Evolutionary conservation across 768 basidiomycete species (phyloP).

Genomic region (Suillus clintonianus): DNA sequence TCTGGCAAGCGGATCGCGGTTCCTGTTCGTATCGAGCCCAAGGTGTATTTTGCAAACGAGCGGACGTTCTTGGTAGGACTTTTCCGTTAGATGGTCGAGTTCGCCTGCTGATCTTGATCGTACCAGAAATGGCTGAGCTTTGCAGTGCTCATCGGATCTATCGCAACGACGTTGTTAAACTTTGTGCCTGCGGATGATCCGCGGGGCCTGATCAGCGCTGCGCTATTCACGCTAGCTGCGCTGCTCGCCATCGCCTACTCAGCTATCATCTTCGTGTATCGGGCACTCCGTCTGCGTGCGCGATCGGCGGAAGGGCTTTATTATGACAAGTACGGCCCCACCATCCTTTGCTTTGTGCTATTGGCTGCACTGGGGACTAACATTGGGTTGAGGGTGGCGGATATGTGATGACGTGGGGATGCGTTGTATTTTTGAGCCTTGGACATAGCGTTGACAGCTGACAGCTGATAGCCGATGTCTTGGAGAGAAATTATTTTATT

Average conservation of each 20-base stretch:
- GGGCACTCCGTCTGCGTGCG: conserved; percentile 66
- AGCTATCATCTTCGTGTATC: conserved; percentile 76
- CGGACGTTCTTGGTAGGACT: conserved; percentile 86
- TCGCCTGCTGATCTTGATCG: conserved; percentile 5
- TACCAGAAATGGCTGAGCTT: conserved; percentile 86
- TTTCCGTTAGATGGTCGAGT: neutral
- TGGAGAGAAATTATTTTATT: neutral
- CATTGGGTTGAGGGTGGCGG: conserved; percentile 64
- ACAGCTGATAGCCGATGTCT: neutral
- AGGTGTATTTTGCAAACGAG: conserved; percentile 96
- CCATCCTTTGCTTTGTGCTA: conserved; percentile 68
- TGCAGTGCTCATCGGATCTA: conserved; percentile 83
- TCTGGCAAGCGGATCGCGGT: conserved; percentile 88
- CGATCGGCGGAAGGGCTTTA: conserved; percentile 80
- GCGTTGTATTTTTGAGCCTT: neutral
- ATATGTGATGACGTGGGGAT: conserved; percentile 52
- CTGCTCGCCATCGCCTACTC: conserved; percentile 88
- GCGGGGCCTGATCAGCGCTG: conserved; percentile 82
- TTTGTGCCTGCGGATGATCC: conserved; percentile 75
- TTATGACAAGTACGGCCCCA: conserved; percentile 89
- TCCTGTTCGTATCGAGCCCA: conserved; percentile 96
- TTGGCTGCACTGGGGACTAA: conserved; percentile 74
- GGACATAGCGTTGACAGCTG: neutral
- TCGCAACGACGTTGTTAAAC: conserved; percentile 88
- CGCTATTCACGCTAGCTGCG: conserved; percentile 87